Base-by-base conservation (phyloP, 139 green algal species). In the Chlamydomonas schloesseri region DNA sequence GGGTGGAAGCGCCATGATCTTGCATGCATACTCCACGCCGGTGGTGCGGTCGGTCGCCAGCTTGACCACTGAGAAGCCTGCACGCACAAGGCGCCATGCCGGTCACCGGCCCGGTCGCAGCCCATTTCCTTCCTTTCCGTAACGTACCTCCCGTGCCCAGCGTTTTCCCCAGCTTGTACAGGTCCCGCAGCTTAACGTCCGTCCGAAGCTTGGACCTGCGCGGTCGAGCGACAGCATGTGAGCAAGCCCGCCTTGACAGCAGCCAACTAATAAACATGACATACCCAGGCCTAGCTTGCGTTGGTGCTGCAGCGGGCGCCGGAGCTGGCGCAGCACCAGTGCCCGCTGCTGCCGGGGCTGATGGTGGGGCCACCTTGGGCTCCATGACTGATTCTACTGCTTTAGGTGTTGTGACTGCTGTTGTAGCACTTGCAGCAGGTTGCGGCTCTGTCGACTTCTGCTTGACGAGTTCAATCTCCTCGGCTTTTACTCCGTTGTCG, bases 41-140 rank as follows among this genome's bases (percentile, higher is more conserved):
- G 93, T 96, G 24, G 47, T 46, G 69, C 82, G 88, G 47, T 98
- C 90, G 26, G 88, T 96, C 0, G 88, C 94, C 13, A 97, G 89
- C 86, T 96, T 97, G 26, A 99, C 96, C 13, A 97, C 90, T 0
- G 95, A 94, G 76, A 98, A 99, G 42, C 94, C 95, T 95, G 91
- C 68, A 81, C 53, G 68, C 71, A 57, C 29, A 84, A 55, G 24
- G 70, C 21, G 57, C 65, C 15, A 23, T 47, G 73, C 46, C 68
- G 8, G 42, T 26, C 8, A 24, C 55, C 4, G 55, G 20, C 9
- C 55, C 55, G 20, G 21, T 62, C 55, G 20, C 18, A 11, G 55
- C 55, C 18, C 55, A 60, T 60, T 21, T 11, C 55, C 60, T 18
- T 3, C 42, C 42, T 5, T 8, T 50, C 42, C 42, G 42, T 50